Conservation (phyloP, 345 rosid species). For the Populus euphratica region DNA sequence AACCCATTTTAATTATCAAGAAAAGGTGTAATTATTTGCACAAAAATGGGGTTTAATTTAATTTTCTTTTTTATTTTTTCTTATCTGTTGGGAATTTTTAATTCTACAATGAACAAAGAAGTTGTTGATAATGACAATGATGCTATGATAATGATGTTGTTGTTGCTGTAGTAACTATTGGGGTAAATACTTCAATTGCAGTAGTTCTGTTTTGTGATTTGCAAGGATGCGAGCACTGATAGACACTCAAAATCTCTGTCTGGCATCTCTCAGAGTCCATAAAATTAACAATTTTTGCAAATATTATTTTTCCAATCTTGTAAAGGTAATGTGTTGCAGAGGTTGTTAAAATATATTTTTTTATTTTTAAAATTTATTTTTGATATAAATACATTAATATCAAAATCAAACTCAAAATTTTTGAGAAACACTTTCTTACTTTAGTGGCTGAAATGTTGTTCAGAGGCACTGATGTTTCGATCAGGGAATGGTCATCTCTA, state of each 20-base stretch:
- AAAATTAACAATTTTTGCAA: background rate
- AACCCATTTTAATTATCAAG: background rate
- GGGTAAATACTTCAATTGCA: conserved; percentile 10
- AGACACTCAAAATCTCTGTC: background rate
- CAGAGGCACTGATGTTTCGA: background rate
- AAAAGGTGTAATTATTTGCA: conserved; percentile 22
- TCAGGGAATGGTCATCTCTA: background rate
- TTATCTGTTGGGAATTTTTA: conserved; percentile 11
- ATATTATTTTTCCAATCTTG: background rate
- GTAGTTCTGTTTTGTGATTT: background rate
- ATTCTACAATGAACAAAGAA: conserved; percentile 1
- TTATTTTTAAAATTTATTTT: no score
- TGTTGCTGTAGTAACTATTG: background rate
- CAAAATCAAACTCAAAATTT: no score
- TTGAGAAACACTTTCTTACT: no score
- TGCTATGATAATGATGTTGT: background rate
- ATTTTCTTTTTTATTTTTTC: conserved; percentile 6
- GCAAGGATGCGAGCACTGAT: conserved; percentile 11
- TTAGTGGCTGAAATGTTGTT: no score
- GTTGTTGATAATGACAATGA: background rate
- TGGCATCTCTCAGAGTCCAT: no score
- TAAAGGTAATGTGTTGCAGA: no score
- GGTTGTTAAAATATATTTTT: no score
- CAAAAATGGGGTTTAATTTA: conserved; percentile 11
- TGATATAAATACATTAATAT: no score